Conservation (phyloP, 2,329 filamentous ascomycete genomes). For the Pseudogymnoascus sp. region DNA sequence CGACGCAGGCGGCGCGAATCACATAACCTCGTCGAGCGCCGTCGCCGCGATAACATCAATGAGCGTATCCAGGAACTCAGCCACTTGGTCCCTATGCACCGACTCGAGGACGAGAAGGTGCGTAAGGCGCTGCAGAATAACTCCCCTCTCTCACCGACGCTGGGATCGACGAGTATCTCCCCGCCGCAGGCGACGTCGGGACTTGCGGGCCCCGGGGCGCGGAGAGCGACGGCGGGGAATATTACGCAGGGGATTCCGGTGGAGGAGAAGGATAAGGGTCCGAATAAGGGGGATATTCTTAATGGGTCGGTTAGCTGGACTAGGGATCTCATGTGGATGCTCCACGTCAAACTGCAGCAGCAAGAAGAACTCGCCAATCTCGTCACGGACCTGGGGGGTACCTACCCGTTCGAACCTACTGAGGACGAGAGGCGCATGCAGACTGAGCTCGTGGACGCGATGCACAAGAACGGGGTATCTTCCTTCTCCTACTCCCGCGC, state of each 20-base stretch:
- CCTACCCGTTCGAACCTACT: conserved; percentile 70
- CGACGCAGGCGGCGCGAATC: conserved; percentile 83
- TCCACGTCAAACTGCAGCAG: conserved; percentile 80
- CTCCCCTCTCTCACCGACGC: conserved; percentile 75
- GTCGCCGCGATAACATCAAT: conserved; percentile 95
- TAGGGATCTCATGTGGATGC: conserved; percentile 93
- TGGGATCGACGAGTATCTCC: conserved; percentile 54
- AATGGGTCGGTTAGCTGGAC: conserved; percentile 97
- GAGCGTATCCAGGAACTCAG: conserved; percentile 96
- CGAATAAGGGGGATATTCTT: conserved; percentile 97
- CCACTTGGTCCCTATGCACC: conserved; percentile 81
- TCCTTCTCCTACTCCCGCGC: conserved; percentile 80
- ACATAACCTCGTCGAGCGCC: conserved; percentile 91
- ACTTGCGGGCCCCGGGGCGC: conserved; percentile 73
- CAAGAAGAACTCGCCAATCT: conserved; percentile 77
- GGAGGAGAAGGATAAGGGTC: conserved; percentile 96
- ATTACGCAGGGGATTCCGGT: conserved; percentile 88
- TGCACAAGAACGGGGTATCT: conserved; percentile 61
- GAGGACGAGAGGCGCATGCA: conserved; percentile 97
- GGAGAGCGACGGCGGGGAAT: conserved; percentile 67
- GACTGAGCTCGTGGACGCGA: conserved; percentile 78
- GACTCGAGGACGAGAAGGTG: conserved; percentile 93
- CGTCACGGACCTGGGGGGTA: conserved; percentile 62
- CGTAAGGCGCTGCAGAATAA: conserved; percentile 91
- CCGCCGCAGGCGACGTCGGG: conserved; percentile 77